A percentile compares a stretch with the other conserved stretches of the same genome.
These are phyloP conservation scores for Amaranthus tricolor DNA, from an alignment of 179 eudicot genomes.

Conservation along the genomic window DNA sequence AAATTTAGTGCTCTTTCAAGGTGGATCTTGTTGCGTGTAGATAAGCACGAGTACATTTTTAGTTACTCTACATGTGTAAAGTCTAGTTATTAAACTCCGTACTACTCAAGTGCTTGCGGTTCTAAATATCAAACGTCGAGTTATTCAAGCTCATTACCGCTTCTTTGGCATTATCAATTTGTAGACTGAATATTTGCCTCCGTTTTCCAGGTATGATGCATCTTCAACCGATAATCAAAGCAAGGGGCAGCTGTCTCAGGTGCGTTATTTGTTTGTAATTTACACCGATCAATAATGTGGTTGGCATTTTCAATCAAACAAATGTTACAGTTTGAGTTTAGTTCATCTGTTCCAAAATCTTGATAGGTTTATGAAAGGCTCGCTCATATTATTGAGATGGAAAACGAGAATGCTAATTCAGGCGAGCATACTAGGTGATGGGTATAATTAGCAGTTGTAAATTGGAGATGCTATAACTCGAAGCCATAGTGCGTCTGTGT, in stretches of 20 bases:
- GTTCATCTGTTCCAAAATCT: not conserved
- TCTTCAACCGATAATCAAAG: constrained; percentile 29
- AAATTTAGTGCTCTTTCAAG: no score
- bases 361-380: constrained; percentile 73
- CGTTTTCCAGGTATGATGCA: constrained; percentile 65
- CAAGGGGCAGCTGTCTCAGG: constrained; percentile 60
- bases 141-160: not conserved
- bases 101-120: no score
- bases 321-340: not conserved
- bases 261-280: constrained; percentile 15
- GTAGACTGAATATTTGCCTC: not conserved
- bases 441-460: no score
- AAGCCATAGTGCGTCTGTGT: no score
- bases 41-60: no score
- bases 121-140: not conserved
- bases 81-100: not conserved
- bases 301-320: not conserved
- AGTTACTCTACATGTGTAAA: not conserved
- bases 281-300: no score
- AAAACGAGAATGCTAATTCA: constrained; percentile 65
- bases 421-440: constrained; percentile 26
- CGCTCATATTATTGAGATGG: constrained; percentile 73
- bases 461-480: no score
- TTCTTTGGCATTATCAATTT: not conserved
- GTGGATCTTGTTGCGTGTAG: no score